Conservation (phyloP, 106 monocot species). For the Dendrobium catenatum region DNA sequence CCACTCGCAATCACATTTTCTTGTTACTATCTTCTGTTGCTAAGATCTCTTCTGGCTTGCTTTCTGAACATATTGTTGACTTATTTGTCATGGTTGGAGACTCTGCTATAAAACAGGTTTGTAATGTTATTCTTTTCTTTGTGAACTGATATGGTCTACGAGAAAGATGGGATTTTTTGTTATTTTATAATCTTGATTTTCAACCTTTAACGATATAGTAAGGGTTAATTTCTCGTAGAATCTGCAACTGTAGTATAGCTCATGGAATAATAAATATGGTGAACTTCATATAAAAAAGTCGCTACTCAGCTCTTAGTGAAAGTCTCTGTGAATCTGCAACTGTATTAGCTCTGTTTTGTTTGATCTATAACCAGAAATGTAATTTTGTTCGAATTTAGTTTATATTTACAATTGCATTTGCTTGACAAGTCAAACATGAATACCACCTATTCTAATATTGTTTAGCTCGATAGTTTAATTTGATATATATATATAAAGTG, state of each 20-base stretch:
- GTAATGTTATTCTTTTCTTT: neutral
- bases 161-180: neutral
- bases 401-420: too few relatives aligned
- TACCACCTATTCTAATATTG: too few relatives aligned
- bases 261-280: neutral
- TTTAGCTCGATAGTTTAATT: too few relatives aligned
- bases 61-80: slow-evolving; percentile 64
- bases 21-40: slow-evolving; percentile 64
- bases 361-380: too few relatives aligned
- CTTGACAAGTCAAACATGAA: too few relatives aligned
- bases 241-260: neutral
- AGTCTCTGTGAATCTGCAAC: too few relatives aligned
- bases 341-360: too few relatives aligned
- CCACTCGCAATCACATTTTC: slow-evolving; percentile 65
- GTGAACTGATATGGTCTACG: neutral
- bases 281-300: neutral
- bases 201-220: neutral
- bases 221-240: neutral
- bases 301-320: too few relatives aligned
- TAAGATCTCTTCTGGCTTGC: slow-evolving; percentile 44
- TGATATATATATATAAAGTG: too few relatives aligned
- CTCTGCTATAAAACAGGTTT: slow-evolving; percentile 69
- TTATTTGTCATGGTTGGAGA: slow-evolving; percentile 68
- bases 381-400: too few relatives aligned
- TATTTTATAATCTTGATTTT: neutral